Evolutionary conservation across 805 yeast genomes (phyloP), one percentile per base, ranked within the genome.

Genomic region (Brettanomyces sp.): DNA sequence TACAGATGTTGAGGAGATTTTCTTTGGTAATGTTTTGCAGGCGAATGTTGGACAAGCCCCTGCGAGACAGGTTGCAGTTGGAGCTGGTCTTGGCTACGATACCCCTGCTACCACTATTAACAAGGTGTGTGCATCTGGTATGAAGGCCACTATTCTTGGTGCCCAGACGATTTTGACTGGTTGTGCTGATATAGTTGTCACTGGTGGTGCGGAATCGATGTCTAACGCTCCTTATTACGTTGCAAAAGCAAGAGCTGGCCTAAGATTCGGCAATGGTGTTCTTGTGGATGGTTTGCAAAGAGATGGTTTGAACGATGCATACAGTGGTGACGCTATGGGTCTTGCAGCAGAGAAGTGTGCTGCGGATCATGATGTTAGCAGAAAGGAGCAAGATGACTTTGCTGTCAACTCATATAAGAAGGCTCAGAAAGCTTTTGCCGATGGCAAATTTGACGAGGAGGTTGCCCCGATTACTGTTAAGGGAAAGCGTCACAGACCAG

Each of bases 191-290:
- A 82, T 93, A 49, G 93, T 93, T 41, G 85, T 93, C 54, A 95
- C 93, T 33, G 99, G 98, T 56, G 99, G 99, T 62, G 93, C 96
- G 56, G 99, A 93, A 70, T 84, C 95, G 48, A 91, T 93, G 99
- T 74, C 96, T 49, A 91, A 93, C 64, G 79, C 90, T 34, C 99
- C 99, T 45, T 91, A 90, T 75, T 91, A 91, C 64, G 61, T 87
- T 47, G 93, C 95, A 48, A 63, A 79, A 47, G 89, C 93, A 39
- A 85, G 99, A 70, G 60, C 72, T 41, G 98, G 98, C 56, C 81
- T 88, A 56, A 85, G 91, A 72, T 93, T 80, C 60, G 99, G 99
- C 57, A 91, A 86, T 52, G 67, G 80, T 45, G 55, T 72, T 22
- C 56, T 91, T 52, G 80, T 90, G 42, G 99, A 93, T 63, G 98